Conservation (phyloP, 31 red algal species). For the Endocladia muricata region DNA sequence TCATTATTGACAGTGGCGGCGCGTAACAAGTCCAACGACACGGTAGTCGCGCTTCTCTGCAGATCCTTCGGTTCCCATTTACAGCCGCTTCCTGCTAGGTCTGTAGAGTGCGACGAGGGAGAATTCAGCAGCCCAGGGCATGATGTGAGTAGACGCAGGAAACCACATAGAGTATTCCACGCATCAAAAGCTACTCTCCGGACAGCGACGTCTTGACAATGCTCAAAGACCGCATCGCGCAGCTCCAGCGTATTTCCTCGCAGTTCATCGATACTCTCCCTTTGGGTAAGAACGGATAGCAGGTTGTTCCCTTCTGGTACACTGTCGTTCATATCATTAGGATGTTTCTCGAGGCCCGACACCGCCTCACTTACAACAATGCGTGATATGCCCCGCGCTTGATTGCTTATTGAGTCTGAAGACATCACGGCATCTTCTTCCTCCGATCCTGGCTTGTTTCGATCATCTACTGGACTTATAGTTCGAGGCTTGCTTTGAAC, state of each 20-base stretch:
- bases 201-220: constrained; percentile 1
- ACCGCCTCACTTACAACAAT: constrained; percentile 44
- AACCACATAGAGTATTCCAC: constrained; percentile 44
- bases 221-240: not conserved
- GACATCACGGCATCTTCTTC: constrained; percentile 30
- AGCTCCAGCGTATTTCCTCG: constrained; percentile 19
- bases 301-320: not conserved
- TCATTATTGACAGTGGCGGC: constrained; percentile 1
- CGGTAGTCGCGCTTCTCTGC: constrained; percentile 29
- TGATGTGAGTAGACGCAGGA: constrained; percentile 28
- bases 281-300: not conserved
- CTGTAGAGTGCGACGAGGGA: not conserved
- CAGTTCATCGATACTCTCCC: not conserved
- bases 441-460: not conserved
- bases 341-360: not conserved
- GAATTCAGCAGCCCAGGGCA: constrained; percentile 41
- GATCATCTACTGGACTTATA: no score
- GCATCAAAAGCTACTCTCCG: constrained; percentile 42
- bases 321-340: not conserved
- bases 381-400: constrained; percentile 39
- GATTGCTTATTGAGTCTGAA: constrained; percentile 43
- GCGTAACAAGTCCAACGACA: constrained; percentile 18
- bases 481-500: no score
- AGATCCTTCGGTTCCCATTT: constrained; percentile 43
- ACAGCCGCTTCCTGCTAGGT: not conserved